A percentile compares a stretch with the other conserved stretches of the same genome.
These are phyloP conservation scores for Aspergillus asperescens DNA, from an alignment of 495 filamentous ascomycete species.

Conservation along the genomic window DNA sequence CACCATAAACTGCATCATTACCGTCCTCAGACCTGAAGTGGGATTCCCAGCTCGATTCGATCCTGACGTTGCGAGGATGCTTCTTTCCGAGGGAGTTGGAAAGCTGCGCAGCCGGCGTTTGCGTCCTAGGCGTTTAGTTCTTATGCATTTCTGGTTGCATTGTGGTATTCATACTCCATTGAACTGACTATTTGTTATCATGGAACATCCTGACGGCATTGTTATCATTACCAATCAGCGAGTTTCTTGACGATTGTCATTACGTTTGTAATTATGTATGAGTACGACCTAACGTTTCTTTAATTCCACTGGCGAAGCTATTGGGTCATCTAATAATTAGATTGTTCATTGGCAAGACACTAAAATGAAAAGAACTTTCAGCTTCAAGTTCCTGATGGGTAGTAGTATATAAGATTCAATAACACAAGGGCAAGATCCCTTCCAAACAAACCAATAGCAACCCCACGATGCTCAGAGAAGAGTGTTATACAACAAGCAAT, in stretches of 20 bases:
- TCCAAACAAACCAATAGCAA: slow-evolving; percentile 18
- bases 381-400: too few relatives aligned
- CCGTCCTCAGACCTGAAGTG: not conserved
- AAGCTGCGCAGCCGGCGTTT: slow-evolving; percentile 20
- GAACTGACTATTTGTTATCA: slow-evolving; percentile 15
- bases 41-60: not conserved
- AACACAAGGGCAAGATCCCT: not conserved
- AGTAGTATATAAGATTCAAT: too few relatives aligned
- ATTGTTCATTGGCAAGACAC: too few relatives aligned
- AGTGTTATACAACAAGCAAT: slow-evolving; percentile 30
- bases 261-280: not conserved
- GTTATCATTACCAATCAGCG: not conserved
- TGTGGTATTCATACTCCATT: slow-evolving; percentile 2
- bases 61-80: slow-evolving; percentile 10
- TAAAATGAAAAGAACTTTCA: too few relatives aligned
- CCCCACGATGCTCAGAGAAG: slow-evolving; percentile 37
- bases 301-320: too few relatives aligned
- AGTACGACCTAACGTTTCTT: not conserved
- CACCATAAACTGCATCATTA: not conserved
- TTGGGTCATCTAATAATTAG: too few relatives aligned
- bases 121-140: slow-evolving; percentile 19
- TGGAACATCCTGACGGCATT: slow-evolving; percentile 7
- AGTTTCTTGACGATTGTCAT: not conserved
- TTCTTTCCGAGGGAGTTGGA: slow-evolving; percentile 12
- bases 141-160: not conserved